Conservation (phyloP, 1,284 basidiomycete genomes). For the Coriolopsis trogii region DNA sequence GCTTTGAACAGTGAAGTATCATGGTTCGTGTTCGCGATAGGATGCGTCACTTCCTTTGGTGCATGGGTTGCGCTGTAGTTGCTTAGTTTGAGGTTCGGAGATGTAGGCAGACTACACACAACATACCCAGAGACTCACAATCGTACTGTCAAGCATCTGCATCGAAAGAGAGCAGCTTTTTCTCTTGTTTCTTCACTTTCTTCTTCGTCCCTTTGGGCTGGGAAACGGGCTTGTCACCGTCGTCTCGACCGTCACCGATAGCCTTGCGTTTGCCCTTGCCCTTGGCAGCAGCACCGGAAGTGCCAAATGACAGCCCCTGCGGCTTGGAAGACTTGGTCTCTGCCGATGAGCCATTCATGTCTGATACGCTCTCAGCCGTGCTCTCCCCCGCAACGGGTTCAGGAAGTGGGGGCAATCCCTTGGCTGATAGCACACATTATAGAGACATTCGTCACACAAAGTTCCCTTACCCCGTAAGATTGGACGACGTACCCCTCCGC, state of each 20-base stretch:
- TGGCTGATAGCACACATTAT: constrained; percentile 38
- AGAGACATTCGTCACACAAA: not conserved
- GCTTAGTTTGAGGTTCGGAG: too few species aligned
- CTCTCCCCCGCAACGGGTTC: constrained; percentile 29
- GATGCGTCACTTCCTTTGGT: not conserved
- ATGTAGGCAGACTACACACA: too few species aligned
- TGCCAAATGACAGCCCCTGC: constrained; percentile 45
- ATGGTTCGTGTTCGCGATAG: not conserved
- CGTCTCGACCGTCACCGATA: constrained; percentile 36
- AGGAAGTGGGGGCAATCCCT: constrained; percentile 51
- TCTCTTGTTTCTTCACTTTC: constrained; percentile 51
- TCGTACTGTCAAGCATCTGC: constrained; percentile 47
- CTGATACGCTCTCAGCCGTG: constrained; percentile 2
- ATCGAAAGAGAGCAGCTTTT: constrained; percentile 61
- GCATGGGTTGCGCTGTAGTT: not conserved
- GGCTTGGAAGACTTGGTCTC: constrained; percentile 6
- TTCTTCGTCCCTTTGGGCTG: constrained; percentile 41
- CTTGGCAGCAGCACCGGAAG: constrained; percentile 35
- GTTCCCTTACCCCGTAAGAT: not conserved
- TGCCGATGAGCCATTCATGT: constrained; percentile 17
- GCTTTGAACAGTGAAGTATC: not conserved
- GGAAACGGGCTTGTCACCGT: constrained; percentile 25
- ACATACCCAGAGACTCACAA: too few species aligned
- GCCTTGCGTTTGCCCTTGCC: constrained; percentile 46
- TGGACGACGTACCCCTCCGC: constrained; percentile 62